Evolutionary conservation across 2,329 filamentous ascomycete species (phyloP), one percentile per base, ranked within the genome.

Genomic region (Xylaria sp.): DNA sequence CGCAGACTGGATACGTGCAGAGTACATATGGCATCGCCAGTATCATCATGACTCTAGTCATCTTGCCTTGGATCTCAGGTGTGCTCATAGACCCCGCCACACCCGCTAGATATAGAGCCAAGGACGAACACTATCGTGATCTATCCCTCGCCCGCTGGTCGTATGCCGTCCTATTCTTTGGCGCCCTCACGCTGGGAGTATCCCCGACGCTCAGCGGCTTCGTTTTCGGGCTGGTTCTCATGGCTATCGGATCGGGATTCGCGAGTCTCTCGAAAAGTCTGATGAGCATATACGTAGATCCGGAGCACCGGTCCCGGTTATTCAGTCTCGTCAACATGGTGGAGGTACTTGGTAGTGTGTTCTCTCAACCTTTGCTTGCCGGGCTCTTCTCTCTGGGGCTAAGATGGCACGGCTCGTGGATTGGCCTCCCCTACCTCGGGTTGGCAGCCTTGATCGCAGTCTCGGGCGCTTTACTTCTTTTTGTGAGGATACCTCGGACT

Each of bases 1-100:
- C 70, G 23, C 67, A 75, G 48, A 78, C 75, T 10, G 78, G 78
- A n/a, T 79, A 79, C 61, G 68, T 79, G 13, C 77, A 78, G 64
- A 71, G 75, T 6, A 66, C 62, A 0, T 79, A 75, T 23, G 78
- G 78, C 21, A 47, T 75, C 18, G 74, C 69, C 1, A 75, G 77
- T 44, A 62, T 75, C n/a, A 12, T 77, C 25, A 71, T 75, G 21
- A 73, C 76, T 0, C 63, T 80, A 1, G 10, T 78, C 9, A 62
- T 79, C 40, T 59, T 80, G 23, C 78, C 77, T 6, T 75, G 70
- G 71, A 29, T 78, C 3, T 75, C 74, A 1, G 61, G 54, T 9
- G 60, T 69, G 5, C 66, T 78, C 13, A 61, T 77, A 57, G 63
- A 67, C 29, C 63, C 64, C n/a, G 68, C 69, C 13, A 73, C 70